Conservation (phyloP, 139 green algal genomes). For the Astrephomene gubernaculifera region DNA sequence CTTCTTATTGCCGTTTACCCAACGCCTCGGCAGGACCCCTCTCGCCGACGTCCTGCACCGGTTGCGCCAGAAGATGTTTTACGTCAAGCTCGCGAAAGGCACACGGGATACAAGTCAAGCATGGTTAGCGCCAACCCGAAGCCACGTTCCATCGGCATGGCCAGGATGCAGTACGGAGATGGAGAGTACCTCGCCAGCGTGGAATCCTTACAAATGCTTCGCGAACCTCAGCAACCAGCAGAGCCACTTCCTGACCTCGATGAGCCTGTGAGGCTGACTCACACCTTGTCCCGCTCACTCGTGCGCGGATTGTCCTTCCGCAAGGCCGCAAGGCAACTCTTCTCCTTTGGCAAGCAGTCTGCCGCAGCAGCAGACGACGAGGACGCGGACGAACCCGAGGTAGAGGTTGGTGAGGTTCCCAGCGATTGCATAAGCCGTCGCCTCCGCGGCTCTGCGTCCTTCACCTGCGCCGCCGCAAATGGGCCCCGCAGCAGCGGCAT, state of each 20-base stretch:
- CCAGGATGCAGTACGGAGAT: conserved; percentile 9
- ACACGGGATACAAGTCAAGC: background rate
- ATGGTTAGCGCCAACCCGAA: background rate
- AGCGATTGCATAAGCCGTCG: too few species aligned
- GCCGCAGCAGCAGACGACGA: background rate
- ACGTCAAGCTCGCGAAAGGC: background rate
- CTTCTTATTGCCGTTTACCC: too few species aligned
- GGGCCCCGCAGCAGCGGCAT: too few species aligned
- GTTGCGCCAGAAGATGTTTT: conserved; percentile 12
- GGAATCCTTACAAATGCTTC: conserved; percentile 1
- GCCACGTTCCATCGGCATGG: background rate
- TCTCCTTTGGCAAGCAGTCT: background rate
- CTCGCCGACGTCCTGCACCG: too few species aligned
- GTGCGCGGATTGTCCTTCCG: background rate
- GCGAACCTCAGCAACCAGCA: background rate
- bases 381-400: background rate
- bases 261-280: conserved; percentile 10
- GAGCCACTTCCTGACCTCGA: background rate
- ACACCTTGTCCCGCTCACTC: background rate
- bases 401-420: background rate
- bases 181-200: conserved; percentile 4
- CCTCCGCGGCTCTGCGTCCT: too few species aligned
- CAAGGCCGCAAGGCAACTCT: background rate
- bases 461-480: too few species aligned
- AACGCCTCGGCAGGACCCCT: too few species aligned